Evolutionary conservation across 139 green algal species (phyloP), one percentile per base, ranked within the genome.

Genomic region (Chlorella sp.): DNA sequence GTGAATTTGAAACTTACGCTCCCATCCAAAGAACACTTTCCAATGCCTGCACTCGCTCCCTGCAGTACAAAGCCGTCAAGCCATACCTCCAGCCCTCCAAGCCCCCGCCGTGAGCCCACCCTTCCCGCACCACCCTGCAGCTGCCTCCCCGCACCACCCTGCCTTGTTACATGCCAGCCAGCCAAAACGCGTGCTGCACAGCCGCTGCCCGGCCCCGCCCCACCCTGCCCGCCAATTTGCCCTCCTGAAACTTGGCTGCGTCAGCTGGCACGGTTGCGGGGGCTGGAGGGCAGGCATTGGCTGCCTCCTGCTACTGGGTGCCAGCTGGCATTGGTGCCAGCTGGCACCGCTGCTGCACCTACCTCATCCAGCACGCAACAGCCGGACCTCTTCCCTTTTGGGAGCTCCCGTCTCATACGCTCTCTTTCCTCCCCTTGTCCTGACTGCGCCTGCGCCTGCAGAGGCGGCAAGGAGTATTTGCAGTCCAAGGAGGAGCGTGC

Each of bases 51-150:
- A n/a, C 71, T 61, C 24, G 15, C 24, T 4, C 78, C 61, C 30
- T 79, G 14, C 98, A 93, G 64, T 99, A 99, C 94, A 99, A 99
- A 92, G 96, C 91, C 81, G 99, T 99, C 92, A 98, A 99, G 93
- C 98, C 98, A 4, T 99, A 95, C 92, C 92, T 99, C 90, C 95
- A 98, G 92, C 96, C 95, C 53, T 97, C 97, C 48, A 85, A 92
- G 81, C 92, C 91, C 24, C 90, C 87, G 53, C 87, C 90, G 92
- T 91, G 83, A 93, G 83, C 34, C 4, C 73, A 26, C 32, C 73
- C 22, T 9, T 9, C 73, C 32, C 42, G 73, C 73, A 40, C 15
- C 73, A 11, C 34, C 32, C 32, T 80, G n/a, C n/a, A n/a, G n/a
- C n/a, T n/a, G 73, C 73, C 34, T 36, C 28, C 14, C 28, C 39